Evolutionary conservation across 371 early-diverging fungal species (phyloP).

Genomic region (Catenaria anguillulae): DNA sequence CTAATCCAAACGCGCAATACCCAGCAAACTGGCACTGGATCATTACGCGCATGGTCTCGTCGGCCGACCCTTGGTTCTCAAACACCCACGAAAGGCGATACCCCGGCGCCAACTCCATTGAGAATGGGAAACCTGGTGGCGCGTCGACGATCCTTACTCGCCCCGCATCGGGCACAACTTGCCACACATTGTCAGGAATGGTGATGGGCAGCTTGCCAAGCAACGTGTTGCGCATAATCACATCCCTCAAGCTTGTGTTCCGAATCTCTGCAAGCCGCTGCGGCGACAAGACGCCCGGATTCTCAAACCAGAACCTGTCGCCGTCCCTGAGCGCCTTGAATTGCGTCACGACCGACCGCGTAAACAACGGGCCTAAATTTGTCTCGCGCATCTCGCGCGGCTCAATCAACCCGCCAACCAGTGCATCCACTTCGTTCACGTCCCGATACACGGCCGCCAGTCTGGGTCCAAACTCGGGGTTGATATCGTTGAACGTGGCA

Average conservation of each 20-base stretch:
- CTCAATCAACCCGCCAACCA: constrained; percentile 16
- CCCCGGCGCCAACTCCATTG: not conserved
- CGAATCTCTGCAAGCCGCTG: constrained; percentile 14
- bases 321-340: constrained; percentile 18
- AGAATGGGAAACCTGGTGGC: not conserved
- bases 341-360: constrained; percentile 10
- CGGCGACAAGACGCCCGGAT: constrained; percentile 18
- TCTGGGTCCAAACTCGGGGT: constrained; percentile 6
- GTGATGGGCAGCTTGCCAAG: not conserved
- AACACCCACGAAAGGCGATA: not conserved
- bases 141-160: no score
- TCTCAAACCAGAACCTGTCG: constrained; percentile 24
- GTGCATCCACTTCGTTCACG: constrained; percentile 11
- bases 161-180: not conserved
- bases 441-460: constrained; percentile 9
- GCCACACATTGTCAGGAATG: not conserved
- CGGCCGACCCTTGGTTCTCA: not conserved
- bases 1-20: not conserved
- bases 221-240: constrained; percentile 5
- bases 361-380: constrained; percentile 13
- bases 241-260: constrained; percentile 6
- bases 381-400: not conserved
- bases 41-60: not conserved
- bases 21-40: not conserved
- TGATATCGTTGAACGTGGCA: constrained; percentile 7